Evolutionary conservation across 352 stramenopile species (phyloP), one percentile per base, ranked within the genome.

Genomic region (Phytopythium mirpurense): DNA sequence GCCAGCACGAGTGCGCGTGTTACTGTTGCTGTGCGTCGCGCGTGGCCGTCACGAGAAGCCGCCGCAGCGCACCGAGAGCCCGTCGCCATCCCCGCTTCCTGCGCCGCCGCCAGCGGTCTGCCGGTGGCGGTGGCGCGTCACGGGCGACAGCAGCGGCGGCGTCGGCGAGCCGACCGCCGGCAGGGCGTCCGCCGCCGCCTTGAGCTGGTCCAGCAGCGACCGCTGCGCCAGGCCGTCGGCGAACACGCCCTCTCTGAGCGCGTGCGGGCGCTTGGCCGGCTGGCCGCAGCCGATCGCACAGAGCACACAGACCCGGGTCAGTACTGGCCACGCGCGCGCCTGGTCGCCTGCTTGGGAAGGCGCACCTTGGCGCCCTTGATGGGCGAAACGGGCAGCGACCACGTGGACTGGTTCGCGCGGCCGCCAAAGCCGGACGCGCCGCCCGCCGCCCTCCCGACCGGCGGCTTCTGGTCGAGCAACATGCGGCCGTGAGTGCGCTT

Each of bases 221-320:
- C 77, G 77, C 54, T 88, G 67, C 14, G 67, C 71, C 9, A 71
- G 72, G 51, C 74, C 75, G 48, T 78, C 74, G 27, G 77, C 27
- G 5, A 84, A 63, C 2, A 86, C 32, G 24, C 65, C 74, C 57
- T 88, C 77, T 2, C 79, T 45, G 23, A 41, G 57, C 36, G 70
- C 37, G 3, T 56, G 48, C 18, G 56, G 44, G 0, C 50, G 27
- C 23, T 52, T 62, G 24, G 46, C 46, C 19, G 57, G 48, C 49
- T 62, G 51, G n/a, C n/a, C n/a, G n/a, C n/a, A n/a, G n/a, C n/a
- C n/a, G n/a, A n/a, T n/a, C n/a, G n/a, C n/a, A n/a, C n/a, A n/a
- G n/a, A n/a, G n/a, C 35, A 21, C 40, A 29, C 18, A 19, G 15
- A 23, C 1, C 31, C 4, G 21, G 3, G 47, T 55, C 18, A 23